phyloP scores from a whole-genome alignment of 225 moss, liverwort and hornwort genomes.

The Asterella californica region DNA sequence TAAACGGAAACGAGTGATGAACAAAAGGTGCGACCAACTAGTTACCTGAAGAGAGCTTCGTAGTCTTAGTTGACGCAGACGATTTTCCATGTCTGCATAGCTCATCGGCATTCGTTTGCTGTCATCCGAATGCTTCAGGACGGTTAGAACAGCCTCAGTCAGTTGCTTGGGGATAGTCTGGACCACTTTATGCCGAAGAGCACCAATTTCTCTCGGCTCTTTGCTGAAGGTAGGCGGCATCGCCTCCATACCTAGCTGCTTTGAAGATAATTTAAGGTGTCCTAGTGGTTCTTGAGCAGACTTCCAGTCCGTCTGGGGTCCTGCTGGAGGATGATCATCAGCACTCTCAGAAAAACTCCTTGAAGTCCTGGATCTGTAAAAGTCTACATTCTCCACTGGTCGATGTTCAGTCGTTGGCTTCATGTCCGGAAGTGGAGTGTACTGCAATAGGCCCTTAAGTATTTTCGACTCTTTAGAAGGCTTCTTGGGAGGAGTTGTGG shows the following conservation, averaged over 20 bases:
- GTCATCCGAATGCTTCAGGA: slow-evolving; percentile 39
- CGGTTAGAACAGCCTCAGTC: slow-evolving; percentile 46
- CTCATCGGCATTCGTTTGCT: slow-evolving; percentile 40
- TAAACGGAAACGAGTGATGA: neutral
- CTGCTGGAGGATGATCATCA: neutral
- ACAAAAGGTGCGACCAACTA: too few relatives aligned
- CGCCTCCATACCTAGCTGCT: slow-evolving; percentile 30
- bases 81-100: slow-evolving; percentile 44
- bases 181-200: slow-evolving; percentile 34
- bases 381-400: slow-evolving; percentile 17
- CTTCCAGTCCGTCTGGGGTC: slow-evolving; percentile 13
- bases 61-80: slow-evolving; percentile 43
- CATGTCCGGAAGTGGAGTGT: slow-evolving; percentile 27
- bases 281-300: slow-evolving; percentile 24
- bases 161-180: slow-evolving; percentile 43
- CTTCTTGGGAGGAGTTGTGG: slow-evolving; percentile 25
- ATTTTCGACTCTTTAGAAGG: slow-evolving; percentile 50
- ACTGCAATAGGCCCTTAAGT: slow-evolving; percentile 42
- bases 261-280: slow-evolving; percentile 23
- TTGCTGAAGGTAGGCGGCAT: slow-evolving; percentile 28
- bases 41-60: slow-evolving; percentile 44
- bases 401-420: slow-evolving; percentile 20
- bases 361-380: slow-evolving; percentile 22
- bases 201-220: slow-evolving; percentile 30
- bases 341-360: slow-evolving; percentile 15